A percentile compares a stretch with the other conserved stretches of the same genome.
Conservation (phyloP, 1,284 basidiomycete species). For the Athelia sp. region DNA sequence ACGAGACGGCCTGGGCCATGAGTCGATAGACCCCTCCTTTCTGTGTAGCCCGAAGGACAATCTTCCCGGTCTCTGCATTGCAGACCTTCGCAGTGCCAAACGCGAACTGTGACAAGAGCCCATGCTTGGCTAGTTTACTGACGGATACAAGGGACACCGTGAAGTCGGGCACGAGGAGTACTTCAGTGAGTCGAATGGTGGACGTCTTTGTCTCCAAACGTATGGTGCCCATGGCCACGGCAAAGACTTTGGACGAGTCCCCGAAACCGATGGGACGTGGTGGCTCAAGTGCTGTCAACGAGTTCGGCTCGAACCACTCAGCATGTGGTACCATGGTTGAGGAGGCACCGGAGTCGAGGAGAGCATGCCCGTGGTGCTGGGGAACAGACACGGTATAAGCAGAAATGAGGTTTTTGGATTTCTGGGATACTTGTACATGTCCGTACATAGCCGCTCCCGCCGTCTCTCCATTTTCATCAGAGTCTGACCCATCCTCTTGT, state of each 20-base stretch:
- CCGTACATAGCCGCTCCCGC: not conserved
- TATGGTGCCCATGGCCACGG: not conserved
- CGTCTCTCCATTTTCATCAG: not conserved
- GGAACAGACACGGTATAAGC: not conserved
- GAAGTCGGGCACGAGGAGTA: not conserved
- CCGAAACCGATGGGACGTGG: not conserved
- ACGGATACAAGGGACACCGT: not conserved
- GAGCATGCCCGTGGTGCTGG: not conserved
- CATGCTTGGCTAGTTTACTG: not conserved
- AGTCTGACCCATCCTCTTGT: not conserved
- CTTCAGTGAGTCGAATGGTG: not conserved
- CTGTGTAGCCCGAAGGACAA: not conserved
- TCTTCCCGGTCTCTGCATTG: not conserved
- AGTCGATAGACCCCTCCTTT: not conserved
- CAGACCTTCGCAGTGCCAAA: not conserved
- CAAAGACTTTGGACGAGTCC: not conserved
- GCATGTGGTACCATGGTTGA: not conserved
- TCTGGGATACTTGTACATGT: not conserved
- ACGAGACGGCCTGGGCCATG: not conserved
- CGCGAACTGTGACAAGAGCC: not conserved
- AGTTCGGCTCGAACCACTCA: not conserved
- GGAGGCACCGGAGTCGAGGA: slow-evolving; percentile 1
- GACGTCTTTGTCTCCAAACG: not conserved
- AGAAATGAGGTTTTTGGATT: not conserved
- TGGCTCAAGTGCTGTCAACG: not conserved